Evolutionary conservation across 352 stramenopile species (phyloP).

Genomic region (Phytophthora ramorum): DNA sequence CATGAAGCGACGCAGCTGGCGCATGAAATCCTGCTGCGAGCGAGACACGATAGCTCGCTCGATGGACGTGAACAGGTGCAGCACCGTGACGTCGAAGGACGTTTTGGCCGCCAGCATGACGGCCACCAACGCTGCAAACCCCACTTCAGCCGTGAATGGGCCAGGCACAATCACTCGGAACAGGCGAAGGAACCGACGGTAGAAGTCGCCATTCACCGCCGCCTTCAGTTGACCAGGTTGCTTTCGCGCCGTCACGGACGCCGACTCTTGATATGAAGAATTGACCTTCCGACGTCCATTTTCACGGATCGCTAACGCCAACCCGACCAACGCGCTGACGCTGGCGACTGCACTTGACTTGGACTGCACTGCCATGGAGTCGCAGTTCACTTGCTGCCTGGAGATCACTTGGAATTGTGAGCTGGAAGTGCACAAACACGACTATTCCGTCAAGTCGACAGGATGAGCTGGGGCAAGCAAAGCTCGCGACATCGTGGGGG

Average conservation of each 20-base stretch:
- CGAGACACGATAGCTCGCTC: slow-evolving; percentile 74
- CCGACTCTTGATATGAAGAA: slow-evolving; percentile 43
- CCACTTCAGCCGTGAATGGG: slow-evolving; percentile 66
- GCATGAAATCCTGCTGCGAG: slow-evolving; percentile 62
- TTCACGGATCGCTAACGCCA: slow-evolving; percentile 70
- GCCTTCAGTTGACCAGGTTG: slow-evolving; percentile 61
- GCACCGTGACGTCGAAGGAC: slow-evolving; percentile 73
- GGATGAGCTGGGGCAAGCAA: too few species aligned
- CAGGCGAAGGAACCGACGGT: slow-evolving; percentile 59
- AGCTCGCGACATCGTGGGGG: background rate
- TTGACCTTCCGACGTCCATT: slow-evolving; percentile 52
- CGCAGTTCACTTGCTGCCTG: background rate
- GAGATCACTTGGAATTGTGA: slow-evolving; percentile 21
- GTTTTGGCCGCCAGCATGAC: slow-evolving; percentile 63
- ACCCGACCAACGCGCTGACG: slow-evolving; percentile 35
- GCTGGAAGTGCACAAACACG: background rate
- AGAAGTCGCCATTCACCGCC: slow-evolving; percentile 69
- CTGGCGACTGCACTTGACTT: slow-evolving; percentile 19
- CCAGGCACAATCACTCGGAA: slow-evolving; percentile 74
- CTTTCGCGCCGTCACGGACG: slow-evolving; percentile 62
- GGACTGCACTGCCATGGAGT: slow-evolving; percentile 20
- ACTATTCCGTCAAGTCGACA: background rate
- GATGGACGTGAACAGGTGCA: slow-evolving; percentile 75
- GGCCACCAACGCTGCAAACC: slow-evolving; percentile 64
- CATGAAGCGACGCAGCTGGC: slow-evolving; percentile 68